Conservation (phyloP, 768 basidiomycete genomes). For the Calocybe gangraenosa region DNA sequence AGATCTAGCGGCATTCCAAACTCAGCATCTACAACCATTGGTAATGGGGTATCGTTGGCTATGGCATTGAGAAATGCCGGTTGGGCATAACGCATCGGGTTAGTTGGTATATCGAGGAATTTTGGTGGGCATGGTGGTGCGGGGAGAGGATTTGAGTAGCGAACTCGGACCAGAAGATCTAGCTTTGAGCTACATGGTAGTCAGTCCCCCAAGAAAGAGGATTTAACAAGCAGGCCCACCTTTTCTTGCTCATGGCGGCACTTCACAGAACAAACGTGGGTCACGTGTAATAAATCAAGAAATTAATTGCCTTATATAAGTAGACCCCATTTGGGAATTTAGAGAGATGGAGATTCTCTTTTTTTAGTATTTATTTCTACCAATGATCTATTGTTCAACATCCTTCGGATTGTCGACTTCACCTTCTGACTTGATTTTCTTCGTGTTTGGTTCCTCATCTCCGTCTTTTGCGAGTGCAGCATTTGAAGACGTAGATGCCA, state of each 20-base stretch:
- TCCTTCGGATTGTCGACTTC: conserved; percentile 15
- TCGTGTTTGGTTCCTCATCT: conserved; percentile 27
- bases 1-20: conserved; percentile 95
- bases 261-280: neutral
- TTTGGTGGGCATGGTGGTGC: conserved; percentile 97
- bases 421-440: conserved; percentile 30
- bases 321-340: too few relatives aligned
- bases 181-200: conserved; percentile 50
- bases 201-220: conserved; percentile 2
- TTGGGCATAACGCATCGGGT: conserved; percentile 81
- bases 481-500: conserved; percentile 8
- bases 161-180: conserved; percentile 88
- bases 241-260: conserved; percentile 22
- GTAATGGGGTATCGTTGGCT: conserved; percentile 76
- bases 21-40: conserved; percentile 97
- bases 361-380: neutral
- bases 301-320: neutral
- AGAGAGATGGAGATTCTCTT: too few relatives aligned
- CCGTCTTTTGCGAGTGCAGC: conserved; percentile 10
- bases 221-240: conserved; percentile 7
- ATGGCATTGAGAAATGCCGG: conserved; percentile 82
- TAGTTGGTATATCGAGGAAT: conserved; percentile 86
- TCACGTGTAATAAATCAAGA: neutral
- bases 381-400: conserved; percentile 17
- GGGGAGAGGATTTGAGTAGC: conserved; percentile 92